Evolutionary conservation across 495 filamentous ascomycete genomes (phyloP), one percentile per base, ranked within the genome.

Genomic region (Podospora conica): DNA sequence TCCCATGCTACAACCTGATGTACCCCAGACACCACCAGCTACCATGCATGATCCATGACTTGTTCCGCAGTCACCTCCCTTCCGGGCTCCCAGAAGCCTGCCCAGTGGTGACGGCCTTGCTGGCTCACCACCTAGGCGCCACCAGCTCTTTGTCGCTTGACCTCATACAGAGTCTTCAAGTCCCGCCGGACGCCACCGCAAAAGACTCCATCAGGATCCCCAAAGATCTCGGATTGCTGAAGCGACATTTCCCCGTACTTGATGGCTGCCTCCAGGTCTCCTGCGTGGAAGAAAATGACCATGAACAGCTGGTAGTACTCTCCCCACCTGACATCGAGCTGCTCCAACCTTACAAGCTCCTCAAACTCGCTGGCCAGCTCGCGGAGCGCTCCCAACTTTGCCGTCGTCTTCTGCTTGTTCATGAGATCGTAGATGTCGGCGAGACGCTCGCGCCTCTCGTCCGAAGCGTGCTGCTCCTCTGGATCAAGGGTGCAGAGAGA

Each of bases 261-360:
- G 12, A 58, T 58, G 3, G 75, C 75, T n/a, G 61, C 53, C 1
- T 61, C 48, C 4, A 67, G 15, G 12, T 78, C 76, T 0, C 75
- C 72, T 0, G 48, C 53, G 10, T 61, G 25, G 12, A 74, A 72
- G 55, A 72, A 78, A 7, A 76, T 55, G 1, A 63, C 68, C 61
- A 75, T 72, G 9, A 74, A 73, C 3, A 69, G 63, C 23, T 70
- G 69, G 58, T 76, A 76, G 33, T 77, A 76, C 60, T 77, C 75
- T 0, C 72, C 73, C 2, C 74, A 33, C 58, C 73, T 75, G 15
- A 71, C 69, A 22, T 65, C 57, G 12, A 79, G 63, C 6, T 66
- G 27, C 65, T 79, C 75, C 25, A 70, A 65, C n/a, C 72, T 55
- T 8, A 73, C 70, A 21, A 76, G 20, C 9, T 71, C 61, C 3